A percentile compares a stretch with the other conserved stretches of the same genome.
phyloP scores from a whole-genome alignment of 495 filamentous ascomycete species.

The Penicillium canariense region DNA sequence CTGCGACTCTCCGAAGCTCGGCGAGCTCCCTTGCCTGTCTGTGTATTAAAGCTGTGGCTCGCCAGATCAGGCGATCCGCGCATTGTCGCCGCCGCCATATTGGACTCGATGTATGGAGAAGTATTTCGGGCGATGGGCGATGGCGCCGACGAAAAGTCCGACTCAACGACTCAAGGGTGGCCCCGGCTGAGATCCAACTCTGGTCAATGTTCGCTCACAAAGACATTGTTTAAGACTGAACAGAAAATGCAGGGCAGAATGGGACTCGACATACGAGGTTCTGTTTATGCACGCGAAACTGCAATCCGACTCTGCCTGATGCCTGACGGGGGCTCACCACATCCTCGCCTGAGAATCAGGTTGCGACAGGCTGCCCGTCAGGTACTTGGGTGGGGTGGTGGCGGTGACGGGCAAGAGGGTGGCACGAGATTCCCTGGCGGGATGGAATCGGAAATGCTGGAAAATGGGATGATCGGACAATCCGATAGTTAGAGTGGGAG shows the following conservation, averaged over 20 bases:
- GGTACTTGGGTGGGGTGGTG: conserved; percentile 3
- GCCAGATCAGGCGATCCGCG: conserved; percentile 25
- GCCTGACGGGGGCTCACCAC: conserved; percentile 23
- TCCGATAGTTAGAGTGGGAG: conserved; percentile 11
- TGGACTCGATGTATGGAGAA: not conserved
- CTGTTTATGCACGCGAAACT: not conserved
- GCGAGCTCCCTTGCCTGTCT: conserved; percentile 9
- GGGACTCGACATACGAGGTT: conserved; percentile 5
- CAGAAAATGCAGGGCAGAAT: not conserved
- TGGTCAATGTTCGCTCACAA: not conserved
- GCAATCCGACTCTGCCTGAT: conserved; percentile 24
- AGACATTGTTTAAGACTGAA: conserved; percentile 3
- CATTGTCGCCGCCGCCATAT: conserved; percentile 21
- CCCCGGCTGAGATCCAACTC: conserved; percentile 8
- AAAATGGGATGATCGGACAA: not conserved
- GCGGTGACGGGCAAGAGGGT: conserved; percentile 12
- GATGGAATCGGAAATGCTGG: not conserved
- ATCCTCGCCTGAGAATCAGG: conserved; percentile 14
- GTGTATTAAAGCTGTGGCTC: conserved; percentile 14
- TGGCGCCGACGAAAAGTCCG: not conserved
- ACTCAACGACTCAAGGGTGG: not conserved
- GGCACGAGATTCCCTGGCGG: conserved; percentile 2
- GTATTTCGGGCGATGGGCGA: not conserved
- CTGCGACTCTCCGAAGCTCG: conserved; percentile 13
- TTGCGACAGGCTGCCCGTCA: conserved; percentile 3